Percentiles rank a stretch among this genome's conserved stretches.
phyloP scores from a whole-genome alignment of 2,329 filamentous ascomycete species.

The Leptographium flavum region DNA sequence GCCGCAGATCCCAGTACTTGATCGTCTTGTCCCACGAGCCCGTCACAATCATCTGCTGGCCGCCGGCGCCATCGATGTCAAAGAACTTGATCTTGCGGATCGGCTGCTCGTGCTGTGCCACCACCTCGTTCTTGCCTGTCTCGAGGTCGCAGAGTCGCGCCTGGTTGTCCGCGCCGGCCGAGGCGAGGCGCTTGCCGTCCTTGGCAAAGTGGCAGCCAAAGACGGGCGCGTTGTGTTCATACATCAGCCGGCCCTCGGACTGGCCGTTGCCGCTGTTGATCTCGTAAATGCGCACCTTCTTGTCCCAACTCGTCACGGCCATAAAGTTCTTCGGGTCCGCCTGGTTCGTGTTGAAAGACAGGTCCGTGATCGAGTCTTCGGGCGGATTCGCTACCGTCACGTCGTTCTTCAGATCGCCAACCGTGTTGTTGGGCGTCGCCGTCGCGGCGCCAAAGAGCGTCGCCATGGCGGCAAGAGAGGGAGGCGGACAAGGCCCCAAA shows the following conservation, averaged over 20 bases:
- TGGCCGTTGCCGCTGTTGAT: conserved; percentile 57
- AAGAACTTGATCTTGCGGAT: conserved; percentile 70
- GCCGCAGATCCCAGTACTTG: conserved; percentile 76
- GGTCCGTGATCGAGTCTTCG: conserved; percentile 77
- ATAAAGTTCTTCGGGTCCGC: conserved; percentile 56
- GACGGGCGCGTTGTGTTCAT: conserved; percentile 76
- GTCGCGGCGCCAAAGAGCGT: conserved; percentile 42
- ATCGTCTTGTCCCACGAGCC: conserved; percentile 86
- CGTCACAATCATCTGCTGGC: conserved; percentile 72
- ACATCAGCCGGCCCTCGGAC: conserved; percentile 72
- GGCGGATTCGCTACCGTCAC: conserved; percentile 66
- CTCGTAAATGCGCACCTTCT: conserved; percentile 94
- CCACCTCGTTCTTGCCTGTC: conserved; percentile 50
- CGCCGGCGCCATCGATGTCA: conserved; percentile 52
- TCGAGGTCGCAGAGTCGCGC: conserved; percentile 76
- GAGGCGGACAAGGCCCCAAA: not conserved
- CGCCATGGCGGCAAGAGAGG: conserved; percentile 38
- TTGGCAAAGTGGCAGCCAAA: conserved; percentile 81
- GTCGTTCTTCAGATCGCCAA: conserved; percentile 85
- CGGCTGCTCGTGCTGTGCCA: conserved; percentile 74
- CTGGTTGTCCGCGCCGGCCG: conserved; percentile 80
- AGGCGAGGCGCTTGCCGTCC: conserved; percentile 84
- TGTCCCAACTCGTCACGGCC: conserved; percentile 90
- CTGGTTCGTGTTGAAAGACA: conserved; percentile 50
- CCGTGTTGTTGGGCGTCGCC: conserved; percentile 48